Evolutionary conservation across 805 yeast genomes (phyloP), one percentile per base, ranked within the genome.

Genomic region (Myxozyma lipomycoides): DNA sequence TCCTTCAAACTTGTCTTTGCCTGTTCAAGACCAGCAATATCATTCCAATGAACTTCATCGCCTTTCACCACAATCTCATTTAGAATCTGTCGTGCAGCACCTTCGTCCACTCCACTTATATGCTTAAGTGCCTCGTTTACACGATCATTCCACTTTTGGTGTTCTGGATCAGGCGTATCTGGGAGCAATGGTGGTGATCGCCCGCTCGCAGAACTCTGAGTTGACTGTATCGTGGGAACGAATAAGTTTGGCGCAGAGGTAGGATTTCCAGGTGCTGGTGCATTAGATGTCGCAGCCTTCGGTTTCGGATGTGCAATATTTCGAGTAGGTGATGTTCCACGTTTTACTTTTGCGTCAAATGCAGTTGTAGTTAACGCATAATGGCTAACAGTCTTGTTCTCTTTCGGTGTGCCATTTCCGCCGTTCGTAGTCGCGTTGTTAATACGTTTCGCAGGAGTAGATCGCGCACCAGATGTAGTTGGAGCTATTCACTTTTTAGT

Each of bases 1-100:
- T 91, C 98, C 65, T 89, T 91, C 48, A 91, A 72, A 1, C 96
- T 84, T 56, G 78, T 78, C 64, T 91, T 93, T 2, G 97, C 96
- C n/a, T 76, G 74, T 47, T 84, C 91, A 26, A 93, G 70, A 0
- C 98, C 98, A 0, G 95, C 95, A 56, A 91, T 85, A 64, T 93
- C 98, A 46, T 84, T 91, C 98, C 98, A 93, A 60, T 78, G 82
- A 1, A 91, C 93, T 61, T 86, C 86, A 64, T 90, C 96, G 12
- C 96, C 96, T 48, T 82, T 82, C 3, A 89, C 84, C 23, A 91
- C 84, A 51, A 91, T 87, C 63, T 91, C 96, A 56, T 84, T 85
- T 49, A 91, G 70, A 45, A 91, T 90, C 64, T 87, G 96, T 56
- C 78, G 78, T 9, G 95, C 95, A 0, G 95, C 83, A 3, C 62